phyloP scores from a whole-genome alignment of 2,329 filamentous ascomycete species.

The Pochonia chlamydosporia region DNA sequence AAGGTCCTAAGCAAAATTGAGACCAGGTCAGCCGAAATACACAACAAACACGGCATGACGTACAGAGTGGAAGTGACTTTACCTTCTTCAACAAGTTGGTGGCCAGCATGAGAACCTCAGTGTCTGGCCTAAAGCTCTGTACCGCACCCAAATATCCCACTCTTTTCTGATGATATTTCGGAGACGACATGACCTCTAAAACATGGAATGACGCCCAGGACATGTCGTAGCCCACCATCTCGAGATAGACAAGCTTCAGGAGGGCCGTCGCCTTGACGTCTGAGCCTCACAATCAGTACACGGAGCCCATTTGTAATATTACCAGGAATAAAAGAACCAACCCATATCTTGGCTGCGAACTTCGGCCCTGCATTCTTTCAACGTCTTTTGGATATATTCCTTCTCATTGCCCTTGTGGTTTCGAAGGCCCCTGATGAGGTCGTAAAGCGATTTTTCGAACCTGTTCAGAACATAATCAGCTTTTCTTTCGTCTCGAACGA shows the following conservation, averaged over 20 bases:
- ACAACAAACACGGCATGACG: too few relatives aligned
- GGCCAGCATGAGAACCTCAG: conserved; percentile 94
- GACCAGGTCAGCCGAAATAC: background rate
- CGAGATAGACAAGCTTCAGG: conserved; percentile 92
- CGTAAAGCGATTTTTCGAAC: conserved; percentile 99
- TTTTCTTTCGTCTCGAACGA: background rate
- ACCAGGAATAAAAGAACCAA: conserved; percentile 31
- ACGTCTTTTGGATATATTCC: conserved; percentile 87
- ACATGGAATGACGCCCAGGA: conserved; percentile 99
- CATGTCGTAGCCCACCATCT: conserved; percentile 99
- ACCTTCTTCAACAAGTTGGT: conserved; percentile 96
- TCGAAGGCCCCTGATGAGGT: conserved; percentile 93
- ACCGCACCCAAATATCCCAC: conserved; percentile 93
- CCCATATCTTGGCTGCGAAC: conserved; percentile 91
- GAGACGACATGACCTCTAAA: conserved; percentile 95
- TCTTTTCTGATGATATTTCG: conserved; percentile 91
- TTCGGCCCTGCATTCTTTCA: conserved; percentile 93
- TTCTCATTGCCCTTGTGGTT: conserved; percentile 94
- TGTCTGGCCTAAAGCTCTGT: conserved; percentile 92
- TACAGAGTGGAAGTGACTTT: background rate
- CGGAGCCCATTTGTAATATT: too few relatives aligned
- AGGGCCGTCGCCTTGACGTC: conserved; percentile 95
- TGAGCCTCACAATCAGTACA: conserved; percentile 24
- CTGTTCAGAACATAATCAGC: conserved; percentile 37
- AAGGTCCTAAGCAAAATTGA: conserved; percentile 50